phyloP scores from a whole-genome alignment of 306 rosid species.

The Fagus sylvatica region DNA sequence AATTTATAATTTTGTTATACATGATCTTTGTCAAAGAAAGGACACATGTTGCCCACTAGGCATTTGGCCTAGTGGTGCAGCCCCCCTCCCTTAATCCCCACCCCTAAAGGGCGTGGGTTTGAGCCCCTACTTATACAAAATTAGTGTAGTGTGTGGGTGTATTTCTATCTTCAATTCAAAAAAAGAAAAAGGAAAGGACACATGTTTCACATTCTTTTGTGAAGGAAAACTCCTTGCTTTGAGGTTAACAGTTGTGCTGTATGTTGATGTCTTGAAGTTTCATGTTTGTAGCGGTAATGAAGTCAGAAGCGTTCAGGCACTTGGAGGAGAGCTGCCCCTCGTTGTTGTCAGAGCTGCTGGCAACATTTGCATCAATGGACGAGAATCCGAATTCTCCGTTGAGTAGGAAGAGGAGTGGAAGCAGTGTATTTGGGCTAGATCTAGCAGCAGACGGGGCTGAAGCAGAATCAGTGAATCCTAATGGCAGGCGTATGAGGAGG shows the following conservation, averaged over 20 bases:
- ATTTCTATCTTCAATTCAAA: too few relatives aligned
- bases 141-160: too few relatives aligned
- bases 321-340: slow-evolving; percentile 82
- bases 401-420: slow-evolving; percentile 66
- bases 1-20: background rate
- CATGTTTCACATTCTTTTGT: background rate
- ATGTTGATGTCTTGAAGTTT: slow-evolving; percentile 3
- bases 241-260: background rate
- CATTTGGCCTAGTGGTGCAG: too few relatives aligned
- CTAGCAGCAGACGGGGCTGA: slow-evolving; percentile 58
- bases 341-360: slow-evolving; percentile 71
- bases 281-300: slow-evolving; percentile 79
- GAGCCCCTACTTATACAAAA: too few relatives aligned
- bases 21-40: background rate
- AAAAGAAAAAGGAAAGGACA: too few relatives aligned
- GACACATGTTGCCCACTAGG: background rate
- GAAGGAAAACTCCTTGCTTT: background rate
- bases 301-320: slow-evolving; percentile 75
- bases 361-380: slow-evolving; percentile 73
- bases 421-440: slow-evolving; percentile 61
- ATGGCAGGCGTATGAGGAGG: slow-evolving; percentile 68
- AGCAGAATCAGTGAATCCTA: slow-evolving; percentile 64
- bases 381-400: slow-evolving; percentile 45
- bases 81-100: too few relatives aligned
- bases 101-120: too few relatives aligned